These are phyloP conservation scores for Trichoderma asperelloides DNA, from an alignment of 495 filamentous ascomycete species.

Conservation along the genomic window DNA sequence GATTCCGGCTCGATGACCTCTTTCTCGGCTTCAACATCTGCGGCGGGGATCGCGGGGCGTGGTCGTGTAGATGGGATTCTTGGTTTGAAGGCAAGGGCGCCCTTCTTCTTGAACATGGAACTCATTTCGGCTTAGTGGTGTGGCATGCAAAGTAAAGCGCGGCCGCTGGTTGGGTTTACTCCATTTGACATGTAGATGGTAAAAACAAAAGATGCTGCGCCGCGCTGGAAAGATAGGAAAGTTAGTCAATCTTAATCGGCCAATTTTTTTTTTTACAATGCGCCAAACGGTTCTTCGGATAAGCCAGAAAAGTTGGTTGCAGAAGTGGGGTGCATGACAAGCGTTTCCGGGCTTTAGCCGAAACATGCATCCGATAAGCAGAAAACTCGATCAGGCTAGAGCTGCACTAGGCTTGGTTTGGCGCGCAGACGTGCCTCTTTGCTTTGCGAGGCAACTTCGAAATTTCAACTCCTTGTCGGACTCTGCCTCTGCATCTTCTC, in stretches of 20 bases:
- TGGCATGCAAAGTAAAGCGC: neutral
- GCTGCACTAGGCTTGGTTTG: slow-evolving; percentile 4
- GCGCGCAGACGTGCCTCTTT: slow-evolving; percentile 10
- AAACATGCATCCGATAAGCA: slow-evolving; percentile 6
- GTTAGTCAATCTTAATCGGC: neutral
- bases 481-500: neutral
- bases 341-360: neutral
- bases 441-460: slow-evolving; percentile 10
- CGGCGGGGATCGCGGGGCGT: slow-evolving; percentile 9
- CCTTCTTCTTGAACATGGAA: slow-evolving; percentile 39
- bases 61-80: slow-evolving; percentile 12
- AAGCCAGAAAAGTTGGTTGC: neutral
- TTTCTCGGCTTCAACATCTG: neutral
- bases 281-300: neutral
- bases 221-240: too few species aligned
- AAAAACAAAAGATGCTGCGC: neutral
- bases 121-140: slow-evolving; percentile 17
- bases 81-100: slow-evolving; percentile 22
- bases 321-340: slow-evolving; percentile 1
- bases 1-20: neutral
- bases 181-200: neutral
- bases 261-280: neutral
- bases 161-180: neutral
- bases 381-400: slow-evolving; percentile 9
- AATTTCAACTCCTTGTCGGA: slow-evolving; percentile 10